Percentiles rank a stretch among this genome's conserved stretches.
Evolutionary conservation across 805 yeast genomes (phyloP).

Genomic region (Candida hungchunana): DNA sequence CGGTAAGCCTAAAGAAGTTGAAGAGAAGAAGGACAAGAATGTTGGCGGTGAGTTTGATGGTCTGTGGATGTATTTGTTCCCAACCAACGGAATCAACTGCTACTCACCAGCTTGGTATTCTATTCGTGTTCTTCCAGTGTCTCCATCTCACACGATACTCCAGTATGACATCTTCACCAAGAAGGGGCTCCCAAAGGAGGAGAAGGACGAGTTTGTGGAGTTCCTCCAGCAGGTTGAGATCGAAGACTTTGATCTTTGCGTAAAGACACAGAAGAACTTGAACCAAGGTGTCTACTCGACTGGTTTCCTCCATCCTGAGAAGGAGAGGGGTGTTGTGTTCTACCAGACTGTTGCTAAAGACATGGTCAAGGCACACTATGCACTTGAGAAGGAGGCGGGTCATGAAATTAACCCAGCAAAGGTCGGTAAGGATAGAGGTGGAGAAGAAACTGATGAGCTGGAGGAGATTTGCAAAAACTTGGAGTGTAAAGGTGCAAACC

Average conservation of each 20-base stretch:
- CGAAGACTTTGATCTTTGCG: constrained; percentile 60
- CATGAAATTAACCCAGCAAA: constrained; percentile 47
- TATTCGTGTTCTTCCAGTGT: constrained; percentile 52
- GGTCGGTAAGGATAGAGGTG: constrained; percentile 33
- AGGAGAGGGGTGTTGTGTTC: constrained; percentile 55
- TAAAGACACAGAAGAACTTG: constrained; percentile 54
- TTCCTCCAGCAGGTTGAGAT: constrained; percentile 57
- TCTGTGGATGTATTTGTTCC: constrained; percentile 58
- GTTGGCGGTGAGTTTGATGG: constrained; percentile 62
- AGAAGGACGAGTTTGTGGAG: constrained; percentile 59
- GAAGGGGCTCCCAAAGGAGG: constrained; percentile 48
- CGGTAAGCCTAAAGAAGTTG: constrained; percentile 31
- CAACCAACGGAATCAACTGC: constrained; percentile 58
- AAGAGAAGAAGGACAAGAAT: constrained; percentile 34
- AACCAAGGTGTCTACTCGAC: constrained; percentile 57
- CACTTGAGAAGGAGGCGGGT: constrained; percentile 41
- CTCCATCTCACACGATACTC: constrained; percentile 50
- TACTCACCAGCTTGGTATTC: constrained; percentile 67
- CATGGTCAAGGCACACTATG: constrained; percentile 53
- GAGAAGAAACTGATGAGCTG: constrained; percentile 43
- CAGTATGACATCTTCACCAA: constrained; percentile 60
- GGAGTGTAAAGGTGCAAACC: constrained; percentile 45
- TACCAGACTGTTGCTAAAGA: constrained; percentile 53
- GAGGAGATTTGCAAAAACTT: constrained; percentile 46
- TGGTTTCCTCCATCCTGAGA: constrained; percentile 55